Evolutionary conservation across 164 flowering plant species (phyloP), one percentile per base, ranked within the genome.

Genomic region (Macadamia tetraphylla): DNA sequence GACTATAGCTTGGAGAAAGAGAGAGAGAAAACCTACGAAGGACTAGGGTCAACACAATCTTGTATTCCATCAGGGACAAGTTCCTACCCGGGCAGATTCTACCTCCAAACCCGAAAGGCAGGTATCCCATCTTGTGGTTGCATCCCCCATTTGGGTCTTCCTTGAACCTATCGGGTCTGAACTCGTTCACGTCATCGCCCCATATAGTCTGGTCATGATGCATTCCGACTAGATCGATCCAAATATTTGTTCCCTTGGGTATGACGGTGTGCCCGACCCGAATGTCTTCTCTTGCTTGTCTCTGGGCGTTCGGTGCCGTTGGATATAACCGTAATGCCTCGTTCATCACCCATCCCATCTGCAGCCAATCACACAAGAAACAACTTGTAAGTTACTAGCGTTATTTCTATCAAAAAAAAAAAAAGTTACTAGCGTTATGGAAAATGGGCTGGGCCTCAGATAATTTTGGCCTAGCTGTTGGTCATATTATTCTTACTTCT

Each of bases 271-370:
- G 76, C n/a, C 79, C 85, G 14, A 87, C 88, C 56, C 23, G 73
- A 30, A 91, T 87, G 58, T 91, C 93, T 52, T 73, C 79, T 67
- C 90, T 81, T 30, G 86, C 83, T 80, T 94, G 97, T 67, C 98
- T 80, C 43, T 91, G 94, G 1, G 72, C 86, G 65, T 94, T 91
- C 1, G 97, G 98, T 0, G 92, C 88, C 0, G 98, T 77, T 3
- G 96, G 73, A 72, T 94, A 94, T 10, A 94, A 76, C 0, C 97
- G 76, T 15, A 94, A 11, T 14, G 81, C 85, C 68, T 94, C 98
- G 32, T 83, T 88, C 87, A 91, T 79, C 74, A 91, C 96, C 90
- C 90, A 90, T 10, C 83, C 89, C 98, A 93, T 91, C 98, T 93
- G 87, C 73, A 76, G 29, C 40, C 40, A 35, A 35, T 35, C 40